Percentiles rank a stretch among this genome's conserved stretches.
Conservation (phyloP, 352 stramenopile species). For the Peronospora farinosa region DNA sequence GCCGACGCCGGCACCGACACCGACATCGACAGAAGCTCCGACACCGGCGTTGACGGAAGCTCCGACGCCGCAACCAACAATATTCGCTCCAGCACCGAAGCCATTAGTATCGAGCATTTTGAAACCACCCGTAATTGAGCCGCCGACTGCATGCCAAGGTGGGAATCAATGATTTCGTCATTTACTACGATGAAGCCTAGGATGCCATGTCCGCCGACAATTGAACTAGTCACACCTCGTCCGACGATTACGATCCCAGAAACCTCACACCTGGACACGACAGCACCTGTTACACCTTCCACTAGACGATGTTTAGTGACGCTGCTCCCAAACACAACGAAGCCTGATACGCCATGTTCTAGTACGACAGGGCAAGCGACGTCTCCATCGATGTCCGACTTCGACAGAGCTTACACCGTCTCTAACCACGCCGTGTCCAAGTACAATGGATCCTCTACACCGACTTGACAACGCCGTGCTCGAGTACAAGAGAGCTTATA, state of each 20-base stretch:
- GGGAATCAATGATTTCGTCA: too few relatives aligned
- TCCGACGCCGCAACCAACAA: slow-evolving; percentile 23
- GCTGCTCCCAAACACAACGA: background rate
- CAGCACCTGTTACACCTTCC: background rate
- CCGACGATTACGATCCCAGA: background rate
- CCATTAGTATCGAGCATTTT: background rate
- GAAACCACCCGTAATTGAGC: background rate
- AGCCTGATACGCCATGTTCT: background rate
- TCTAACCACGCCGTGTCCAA: background rate
- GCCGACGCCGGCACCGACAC: slow-evolving; percentile 9
- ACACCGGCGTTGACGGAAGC: slow-evolving; percentile 1
- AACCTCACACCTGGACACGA: background rate
- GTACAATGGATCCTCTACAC: background rate
- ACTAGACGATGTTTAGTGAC: background rate
- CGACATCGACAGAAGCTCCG: slow-evolving; percentile 5
- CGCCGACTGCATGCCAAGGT: too few relatives aligned
- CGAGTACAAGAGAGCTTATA: background rate
- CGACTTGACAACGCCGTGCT: background rate
- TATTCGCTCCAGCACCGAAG: slow-evolving; percentile 4
- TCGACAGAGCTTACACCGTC: background rate
- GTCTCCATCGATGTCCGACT: background rate
- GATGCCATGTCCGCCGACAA: background rate
- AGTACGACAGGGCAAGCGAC: background rate
- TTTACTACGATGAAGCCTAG: background rate
- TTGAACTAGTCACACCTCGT: background rate